Evolutionary conservation across 345 rosid species (phyloP).

Genomic region (Pseudoturritis turrita): DNA sequence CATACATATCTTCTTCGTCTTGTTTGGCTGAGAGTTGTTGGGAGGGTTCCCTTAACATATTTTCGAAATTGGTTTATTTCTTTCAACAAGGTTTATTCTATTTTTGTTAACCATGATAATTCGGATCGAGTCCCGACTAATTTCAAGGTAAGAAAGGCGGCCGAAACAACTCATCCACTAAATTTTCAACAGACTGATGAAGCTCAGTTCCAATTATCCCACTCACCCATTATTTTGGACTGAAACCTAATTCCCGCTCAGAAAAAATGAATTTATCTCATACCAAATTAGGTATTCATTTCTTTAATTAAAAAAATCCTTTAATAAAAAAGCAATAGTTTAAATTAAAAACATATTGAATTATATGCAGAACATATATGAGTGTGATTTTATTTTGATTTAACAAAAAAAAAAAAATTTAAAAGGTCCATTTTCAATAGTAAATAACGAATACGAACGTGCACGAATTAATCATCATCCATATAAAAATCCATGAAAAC

Average conservation of each 20-base stretch:
- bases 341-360: not conserved
- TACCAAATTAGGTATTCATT: too few relatives aligned
- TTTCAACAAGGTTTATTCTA: not conserved
- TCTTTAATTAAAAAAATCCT: not conserved
- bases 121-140: too few relatives aligned
- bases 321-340: not conserved
- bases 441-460: not conserved
- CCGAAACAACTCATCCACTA: too few relatives aligned
- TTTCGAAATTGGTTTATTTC: not conserved
- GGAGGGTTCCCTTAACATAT: not conserved
- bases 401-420: not conserved
- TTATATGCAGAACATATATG: not conserved
- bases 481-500: not conserved
- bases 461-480: not conserved
- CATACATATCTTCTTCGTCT: constrained; percentile 2
- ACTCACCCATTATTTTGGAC: too few relatives aligned
- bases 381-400: not conserved
- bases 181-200: too few relatives aligned
- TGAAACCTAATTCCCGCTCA: too few relatives aligned
- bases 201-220: too few relatives aligned
- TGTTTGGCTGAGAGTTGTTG: constrained; percentile 20
- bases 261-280: too few relatives aligned
- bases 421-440: not conserved
- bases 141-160: too few relatives aligned
- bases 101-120: not conserved